Evolutionary conservation across 2,329 filamentous ascomycete species (phyloP).

Genomic region (Fusarium odoratissimum): DNA sequence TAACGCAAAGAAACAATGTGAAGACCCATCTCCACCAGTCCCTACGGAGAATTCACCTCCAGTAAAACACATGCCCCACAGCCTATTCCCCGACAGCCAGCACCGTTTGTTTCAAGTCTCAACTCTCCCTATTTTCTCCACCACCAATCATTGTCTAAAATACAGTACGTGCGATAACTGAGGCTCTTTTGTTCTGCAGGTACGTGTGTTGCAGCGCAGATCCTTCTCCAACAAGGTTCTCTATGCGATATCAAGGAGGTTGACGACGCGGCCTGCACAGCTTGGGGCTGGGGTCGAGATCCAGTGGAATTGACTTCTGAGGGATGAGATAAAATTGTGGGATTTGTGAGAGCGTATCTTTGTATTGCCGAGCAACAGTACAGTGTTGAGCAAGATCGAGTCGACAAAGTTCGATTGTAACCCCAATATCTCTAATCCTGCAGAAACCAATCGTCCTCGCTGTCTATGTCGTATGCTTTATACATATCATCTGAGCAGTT

Average conservation of each 20-base stretch:
- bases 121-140: slow-evolving; percentile 18
- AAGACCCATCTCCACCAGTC: background rate
- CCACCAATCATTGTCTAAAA: background rate
- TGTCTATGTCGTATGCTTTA: slow-evolving; percentile 11
- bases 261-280: slow-evolving; percentile 16
- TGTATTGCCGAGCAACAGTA: background rate
- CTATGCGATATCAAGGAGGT: slow-evolving; percentile 4
- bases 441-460: background rate
- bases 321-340: slow-evolving; percentile 7
- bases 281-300: slow-evolving; percentile 10
- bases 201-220: slow-evolving; percentile 9
- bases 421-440: background rate
- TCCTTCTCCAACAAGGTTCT: background rate
- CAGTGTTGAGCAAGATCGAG: background rate
- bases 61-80: slow-evolving; percentile 20
- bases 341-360: background rate
- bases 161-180: background rate
- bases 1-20: slow-evolving; percentile 9
- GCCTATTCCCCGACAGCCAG: slow-evolving; percentile 14
- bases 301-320: slow-evolving; percentile 3
- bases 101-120: slow-evolving; percentile 24
- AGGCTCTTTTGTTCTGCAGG: slow-evolving; percentile 9
- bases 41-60: background rate
- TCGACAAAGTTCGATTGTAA: background rate
- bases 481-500: background rate